A percentile compares a stretch with the other conserved stretches of the same genome.
Evolutionary conservation across 1,139 yeast species (phyloP).

Genomic region (Debaryomyces subglobosus): DNA sequence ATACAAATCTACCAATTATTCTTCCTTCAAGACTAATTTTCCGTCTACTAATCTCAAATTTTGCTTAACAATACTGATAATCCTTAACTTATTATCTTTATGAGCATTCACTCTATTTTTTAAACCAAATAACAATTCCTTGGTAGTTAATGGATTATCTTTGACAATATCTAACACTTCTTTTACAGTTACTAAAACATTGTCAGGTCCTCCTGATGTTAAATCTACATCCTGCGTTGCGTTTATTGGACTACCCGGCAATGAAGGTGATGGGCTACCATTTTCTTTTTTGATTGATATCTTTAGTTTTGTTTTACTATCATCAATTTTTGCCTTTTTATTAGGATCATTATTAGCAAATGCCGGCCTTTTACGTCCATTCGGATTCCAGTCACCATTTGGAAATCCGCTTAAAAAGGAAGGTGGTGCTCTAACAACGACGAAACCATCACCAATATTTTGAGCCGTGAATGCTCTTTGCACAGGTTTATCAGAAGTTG

Average conservation of each 20-base stretch:
- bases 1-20: constrained; percentile 1
- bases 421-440: constrained; percentile 66
- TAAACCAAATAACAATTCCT: constrained; percentile 62
- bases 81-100: constrained; percentile 67
- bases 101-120: constrained; percentile 68
- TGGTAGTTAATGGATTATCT: constrained; percentile 64
- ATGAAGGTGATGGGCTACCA: constrained; percentile 20
- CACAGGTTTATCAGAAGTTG: constrained; percentile 16
- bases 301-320: constrained; percentile 17
- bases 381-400: constrained; percentile 83
- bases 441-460: constrained; percentile 63
- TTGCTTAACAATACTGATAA: constrained; percentile 69
- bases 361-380: constrained; percentile 47
- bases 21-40: constrained; percentile 59
- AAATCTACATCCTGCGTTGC: constrained; percentile 27
- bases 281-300: constrained; percentile 17
- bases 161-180: constrained; percentile 73
- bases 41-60: constrained; percentile 71
- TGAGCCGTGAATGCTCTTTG: constrained; percentile 47
- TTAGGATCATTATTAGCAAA: constrained; percentile 29
- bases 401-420: constrained; percentile 70
- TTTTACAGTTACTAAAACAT: constrained; percentile 59
- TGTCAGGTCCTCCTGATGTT: constrained; percentile 44
- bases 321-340: constrained; percentile 47
- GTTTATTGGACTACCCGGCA: constrained; percentile 19